These are phyloP conservation scores for Beauveria medogensis DNA, from an alignment of 2,329 filamentous ascomycete genomes.

Conservation along the genomic window DNA sequence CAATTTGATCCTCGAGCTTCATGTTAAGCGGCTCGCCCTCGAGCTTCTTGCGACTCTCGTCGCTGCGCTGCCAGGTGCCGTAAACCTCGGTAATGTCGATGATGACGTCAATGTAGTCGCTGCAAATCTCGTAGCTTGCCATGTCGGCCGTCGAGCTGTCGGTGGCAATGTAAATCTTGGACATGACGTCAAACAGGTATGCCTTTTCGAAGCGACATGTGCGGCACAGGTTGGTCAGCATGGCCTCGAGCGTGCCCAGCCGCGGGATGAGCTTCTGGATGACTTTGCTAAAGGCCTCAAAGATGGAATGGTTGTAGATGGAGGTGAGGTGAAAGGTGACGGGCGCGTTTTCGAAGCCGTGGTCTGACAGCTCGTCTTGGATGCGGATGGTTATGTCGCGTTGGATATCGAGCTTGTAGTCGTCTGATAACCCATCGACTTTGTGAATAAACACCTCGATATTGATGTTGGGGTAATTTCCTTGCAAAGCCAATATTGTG, in stretches of 20 bases:
- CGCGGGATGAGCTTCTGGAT: constrained; percentile 96
- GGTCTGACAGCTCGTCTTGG: constrained; percentile 88
- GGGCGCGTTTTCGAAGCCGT: constrained; percentile 85
- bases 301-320: constrained; percentile 98
- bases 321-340: constrained; percentile 94
- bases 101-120: constrained; percentile 96
- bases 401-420: constrained; percentile 93
- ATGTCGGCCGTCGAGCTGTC: constrained; percentile 91
- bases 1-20: constrained; percentile 57
- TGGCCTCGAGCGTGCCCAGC: constrained; percentile 81
- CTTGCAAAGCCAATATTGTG: constrained; percentile 82
- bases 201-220: constrained; percentile 96
- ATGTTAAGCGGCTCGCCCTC: constrained; percentile 55
- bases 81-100: constrained; percentile 96
- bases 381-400: constrained; percentile 95
- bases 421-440: constrained; percentile 92
- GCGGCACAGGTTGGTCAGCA: constrained; percentile 88
- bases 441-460: constrained; percentile 99
- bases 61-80: constrained; percentile 59
- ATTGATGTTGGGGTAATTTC: constrained; percentile 86
- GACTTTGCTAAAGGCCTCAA: constrained; percentile 96
- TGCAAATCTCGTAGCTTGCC: constrained; percentile 95
- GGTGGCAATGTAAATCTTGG: constrained; percentile 97
- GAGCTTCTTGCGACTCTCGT: constrained; percentile 45
- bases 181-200: constrained; percentile 94